Evolutionary conservation across 768 basidiomycete species (phyloP), one percentile per base, ranked within the genome.

Genomic region (Amanita phalloides): DNA sequence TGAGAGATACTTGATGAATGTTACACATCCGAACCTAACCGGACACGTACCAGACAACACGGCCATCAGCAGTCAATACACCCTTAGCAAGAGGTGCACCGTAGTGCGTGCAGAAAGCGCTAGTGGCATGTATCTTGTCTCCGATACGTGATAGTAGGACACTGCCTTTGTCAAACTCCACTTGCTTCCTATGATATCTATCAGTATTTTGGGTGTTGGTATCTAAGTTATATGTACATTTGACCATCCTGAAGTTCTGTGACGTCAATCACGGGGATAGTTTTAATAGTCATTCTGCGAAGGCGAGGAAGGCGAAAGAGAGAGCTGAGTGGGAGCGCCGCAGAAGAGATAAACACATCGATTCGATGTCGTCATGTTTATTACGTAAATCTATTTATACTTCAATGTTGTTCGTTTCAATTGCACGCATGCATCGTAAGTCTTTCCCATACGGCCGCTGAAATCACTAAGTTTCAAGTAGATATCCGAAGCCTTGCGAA

Each of bases 41-140:
- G 17, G 17, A 52, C 25, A 64, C 79, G 46, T 61, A 82, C 83
- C 91, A 94, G 45, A 86, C 79, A 17, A 94, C 77, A 54, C 86
- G 71, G 8, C 87, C 90, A 63, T 87, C 84, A 32, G 84, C 74
- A 6, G 84, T 78, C 50, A 92, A 70, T 8, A 90, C 82, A 48
- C 90, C 91, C 65, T 90, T 90, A 4, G 73, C 81, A 2, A 94
- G 73, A 1, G 90, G 90, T 2, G 91, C 91, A 9, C 92, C 92
- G 62, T 92, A 94, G 64, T 95, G 92, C 1, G 90, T 93, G 67
- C 92, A 95, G 66, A 79, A 86, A 2, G 87, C 87, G 54, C 81
- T 84, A 0, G 86, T 92, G 5, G 90, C 87, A 57, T 86, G 74
- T 1, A 90, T 69, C 57, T 84, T 78, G 58, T 85, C 82, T 26